Evolutionary conservation across 495 filamentous ascomycete species (phyloP).

Genomic region (Achaetomiella virescens): DNA sequence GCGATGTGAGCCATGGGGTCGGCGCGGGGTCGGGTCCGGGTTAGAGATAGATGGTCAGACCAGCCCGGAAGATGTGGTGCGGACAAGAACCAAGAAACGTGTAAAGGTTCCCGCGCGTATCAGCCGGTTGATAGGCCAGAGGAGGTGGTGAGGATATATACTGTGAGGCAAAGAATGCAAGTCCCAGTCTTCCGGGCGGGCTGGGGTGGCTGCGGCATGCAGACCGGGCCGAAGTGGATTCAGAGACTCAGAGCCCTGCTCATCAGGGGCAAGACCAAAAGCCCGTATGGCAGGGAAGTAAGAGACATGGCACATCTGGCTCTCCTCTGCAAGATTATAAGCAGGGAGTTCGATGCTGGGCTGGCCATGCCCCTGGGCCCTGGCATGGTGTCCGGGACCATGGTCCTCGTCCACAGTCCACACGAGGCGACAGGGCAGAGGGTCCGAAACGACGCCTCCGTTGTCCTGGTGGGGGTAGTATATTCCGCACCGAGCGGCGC

Average conservation of each 20-base stretch:
- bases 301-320: constrained; percentile 8
- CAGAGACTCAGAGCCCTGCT: constrained; percentile 10
- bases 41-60: constrained; percentile 30
- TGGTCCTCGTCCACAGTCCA: constrained; percentile 8
- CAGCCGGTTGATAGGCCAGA: constrained; percentile 24
- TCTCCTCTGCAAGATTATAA: constrained; percentile 2
- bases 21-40: constrained; percentile 21
- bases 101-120: constrained; percentile 17
- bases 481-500: constrained; percentile 7
- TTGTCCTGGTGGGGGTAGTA: constrained; percentile 2
- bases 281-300: constrained; percentile 7
- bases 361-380: constrained; percentile 10
- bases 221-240: constrained; percentile 12
- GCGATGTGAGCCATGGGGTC: constrained; percentile 46
- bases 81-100: constrained; percentile 23
- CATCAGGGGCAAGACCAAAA: constrained; percentile 11
- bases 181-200: not conserved
- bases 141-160: constrained; percentile 28
- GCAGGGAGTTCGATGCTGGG: constrained; percentile 5
- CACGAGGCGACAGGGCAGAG: constrained; percentile 22
- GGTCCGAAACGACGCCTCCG: constrained; percentile 22
- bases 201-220: constrained; percentile 3
- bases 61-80: constrained; percentile 25
- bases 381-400: not conserved
- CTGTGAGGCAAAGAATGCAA: constrained; percentile 6